Evolutionary conservation across 345 rosid species (phyloP).

Genomic region (Ceriops tagal): DNA sequence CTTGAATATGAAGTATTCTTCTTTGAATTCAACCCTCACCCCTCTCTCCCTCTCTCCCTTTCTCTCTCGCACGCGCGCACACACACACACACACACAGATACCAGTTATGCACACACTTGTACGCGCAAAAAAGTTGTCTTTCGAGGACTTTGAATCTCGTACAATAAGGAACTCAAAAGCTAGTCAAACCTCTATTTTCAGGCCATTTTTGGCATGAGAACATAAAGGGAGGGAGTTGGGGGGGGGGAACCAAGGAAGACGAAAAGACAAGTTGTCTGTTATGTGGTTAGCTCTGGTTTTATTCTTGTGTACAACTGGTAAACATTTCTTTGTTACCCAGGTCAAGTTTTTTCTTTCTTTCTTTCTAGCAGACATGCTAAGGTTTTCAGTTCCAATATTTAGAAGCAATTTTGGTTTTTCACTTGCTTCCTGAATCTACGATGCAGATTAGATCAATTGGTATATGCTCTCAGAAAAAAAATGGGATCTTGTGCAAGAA

Average conservation of each 20-base stretch:
- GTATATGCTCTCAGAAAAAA: background rate
- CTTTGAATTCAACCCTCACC: no score
- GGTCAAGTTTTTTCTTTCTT: background rate
- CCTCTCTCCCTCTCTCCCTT: no score
- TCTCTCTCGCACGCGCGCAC: no score
- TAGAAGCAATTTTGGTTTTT: background rate
- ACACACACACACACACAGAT: no score
- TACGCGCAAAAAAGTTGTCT: no score
- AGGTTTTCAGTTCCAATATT: background rate
- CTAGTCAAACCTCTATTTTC: background rate
- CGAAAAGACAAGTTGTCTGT: background rate
- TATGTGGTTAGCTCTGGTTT: background rate
- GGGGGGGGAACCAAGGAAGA: no score
- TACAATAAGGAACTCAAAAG: no score
- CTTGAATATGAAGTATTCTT: no score
- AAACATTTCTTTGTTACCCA: background rate
- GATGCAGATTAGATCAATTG: conserved; percentile 26
- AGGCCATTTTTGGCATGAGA: background rate
- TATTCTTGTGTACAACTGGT: background rate
- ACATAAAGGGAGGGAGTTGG: background rate
- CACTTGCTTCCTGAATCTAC: conserved; percentile 7
- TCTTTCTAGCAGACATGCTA: background rate
- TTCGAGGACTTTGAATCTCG: no score
- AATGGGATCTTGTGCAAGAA: conserved; percentile 17
- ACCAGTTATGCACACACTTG: no score